Conservation (phyloP, 805 yeast genomes). For the Myxozyma melibiosi region DNA sequence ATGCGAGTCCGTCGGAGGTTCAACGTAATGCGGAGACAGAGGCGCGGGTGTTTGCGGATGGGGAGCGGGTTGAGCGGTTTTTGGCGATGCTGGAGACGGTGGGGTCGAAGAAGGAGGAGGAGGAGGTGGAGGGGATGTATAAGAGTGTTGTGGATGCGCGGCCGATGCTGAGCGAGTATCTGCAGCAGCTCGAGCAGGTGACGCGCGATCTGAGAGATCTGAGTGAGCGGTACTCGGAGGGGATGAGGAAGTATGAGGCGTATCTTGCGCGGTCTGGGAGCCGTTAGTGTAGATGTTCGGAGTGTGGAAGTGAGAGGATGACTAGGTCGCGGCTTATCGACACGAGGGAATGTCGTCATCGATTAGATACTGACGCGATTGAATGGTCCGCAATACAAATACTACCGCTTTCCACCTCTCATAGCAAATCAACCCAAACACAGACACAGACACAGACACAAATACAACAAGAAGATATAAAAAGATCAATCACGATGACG, state of each 20-base stretch:
- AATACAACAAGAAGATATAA: too few relatives aligned
- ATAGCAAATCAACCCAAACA: too few relatives aligned
- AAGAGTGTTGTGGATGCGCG: not conserved
- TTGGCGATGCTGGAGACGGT: not conserved
- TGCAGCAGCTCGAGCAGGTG: not conserved
- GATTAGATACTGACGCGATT: conserved; percentile 1
- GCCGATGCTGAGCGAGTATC: not conserved
- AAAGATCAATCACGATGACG: not conserved
- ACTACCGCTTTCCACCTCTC: too few relatives aligned
- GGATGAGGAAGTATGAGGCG: not conserved
- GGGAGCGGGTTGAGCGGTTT: not conserved
- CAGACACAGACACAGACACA: too few relatives aligned
- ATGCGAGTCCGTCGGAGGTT: not conserved
- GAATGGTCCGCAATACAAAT: too few relatives aligned
- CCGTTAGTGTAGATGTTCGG: too few relatives aligned
- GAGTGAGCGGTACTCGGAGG: not conserved
- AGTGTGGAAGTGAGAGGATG: too few relatives aligned
- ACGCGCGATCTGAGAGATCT: not conserved
- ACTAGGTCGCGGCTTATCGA: not conserved
- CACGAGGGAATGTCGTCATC: conserved; percentile 3
- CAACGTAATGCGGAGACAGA: not conserved
- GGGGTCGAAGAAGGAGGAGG: not conserved
- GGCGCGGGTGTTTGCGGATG: not conserved
- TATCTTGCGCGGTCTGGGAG: not conserved
- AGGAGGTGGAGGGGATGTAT: not conserved